phyloP scores from a whole-genome alignment of 257 asterid genomes.

The Penstemon newberryi region DNA sequence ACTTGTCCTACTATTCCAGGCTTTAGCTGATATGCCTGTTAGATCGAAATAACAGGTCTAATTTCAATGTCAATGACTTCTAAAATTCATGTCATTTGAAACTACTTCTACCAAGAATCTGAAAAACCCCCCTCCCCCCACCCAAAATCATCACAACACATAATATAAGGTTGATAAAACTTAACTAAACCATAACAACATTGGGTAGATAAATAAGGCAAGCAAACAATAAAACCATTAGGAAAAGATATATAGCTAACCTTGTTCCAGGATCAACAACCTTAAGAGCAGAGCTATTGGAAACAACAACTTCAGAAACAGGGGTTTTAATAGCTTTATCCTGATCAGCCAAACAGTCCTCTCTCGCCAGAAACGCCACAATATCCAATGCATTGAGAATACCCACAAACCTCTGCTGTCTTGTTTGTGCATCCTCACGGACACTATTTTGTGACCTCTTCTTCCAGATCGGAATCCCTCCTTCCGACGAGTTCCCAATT shows the following conservation, averaged over 20 bases:
- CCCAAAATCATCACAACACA: neutral
- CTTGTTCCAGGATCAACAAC: constrained; percentile 96
- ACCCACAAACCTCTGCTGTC: constrained; percentile 89
- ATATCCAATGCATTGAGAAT: constrained; percentile 81
- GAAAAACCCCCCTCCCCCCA: neutral
- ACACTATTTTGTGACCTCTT: constrained; percentile 56
- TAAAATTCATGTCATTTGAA: neutral
- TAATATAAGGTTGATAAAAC: neutral
- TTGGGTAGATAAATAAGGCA: too few species aligned
- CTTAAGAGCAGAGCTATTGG: constrained; percentile 63
- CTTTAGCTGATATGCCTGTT: neutral
- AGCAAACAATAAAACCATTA: neutral
- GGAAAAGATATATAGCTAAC: constrained; percentile 30
- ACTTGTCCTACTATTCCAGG: neutral
- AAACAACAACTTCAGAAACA: constrained; percentile 76
- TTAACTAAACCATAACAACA: neutral
- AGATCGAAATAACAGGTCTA: neutral
- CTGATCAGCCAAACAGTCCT: constrained; percentile 67
- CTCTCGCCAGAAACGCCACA: constrained; percentile 79
- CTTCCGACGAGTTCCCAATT: constrained; percentile 83
- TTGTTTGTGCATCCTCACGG: constrained; percentile 66
- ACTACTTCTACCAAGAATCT: neutral
- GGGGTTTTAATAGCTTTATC: constrained; percentile 76
- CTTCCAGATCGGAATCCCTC: constrained; percentile 91
- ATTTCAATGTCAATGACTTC: constrained; percentile 7